Percentiles rank a stretch among this genome's conserved stretches.
Conservation (phyloP, 1,139 yeast genomes). For the Taiozyma sp. region DNA sequence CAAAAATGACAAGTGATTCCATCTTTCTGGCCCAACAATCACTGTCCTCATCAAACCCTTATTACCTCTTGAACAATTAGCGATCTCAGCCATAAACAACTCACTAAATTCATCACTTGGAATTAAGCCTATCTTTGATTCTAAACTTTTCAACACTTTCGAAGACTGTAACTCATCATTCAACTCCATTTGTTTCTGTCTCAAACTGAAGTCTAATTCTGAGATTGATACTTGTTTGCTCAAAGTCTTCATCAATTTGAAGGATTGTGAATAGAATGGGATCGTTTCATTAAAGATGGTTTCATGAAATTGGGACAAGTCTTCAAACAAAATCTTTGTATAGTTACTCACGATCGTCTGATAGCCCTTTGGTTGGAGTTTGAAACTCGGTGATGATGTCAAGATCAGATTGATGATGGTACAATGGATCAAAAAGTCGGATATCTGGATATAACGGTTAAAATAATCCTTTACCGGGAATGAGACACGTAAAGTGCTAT, state of each 20-base stretch:
- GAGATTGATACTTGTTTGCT: not conserved
- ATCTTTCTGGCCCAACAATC: not conserved
- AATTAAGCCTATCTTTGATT: not conserved
- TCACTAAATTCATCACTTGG: not conserved
- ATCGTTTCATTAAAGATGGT: conserved; percentile 12
- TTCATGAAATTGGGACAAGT: conserved; percentile 8
- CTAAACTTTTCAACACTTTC: not conserved
- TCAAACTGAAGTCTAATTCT: not conserved
- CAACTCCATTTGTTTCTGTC: not conserved
- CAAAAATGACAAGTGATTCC: not conserved
- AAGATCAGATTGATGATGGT: conserved; percentile 8
- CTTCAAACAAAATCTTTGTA: conserved; percentile 8
- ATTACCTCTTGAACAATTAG: not conserved
- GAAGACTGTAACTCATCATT: not conserved
- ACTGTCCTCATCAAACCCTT: not conserved
- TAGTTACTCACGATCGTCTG: conserved; percentile 9
- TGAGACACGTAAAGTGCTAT: conserved; percentile 12
- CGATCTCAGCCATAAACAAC: not conserved
- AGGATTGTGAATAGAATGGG: conserved; percentile 10
- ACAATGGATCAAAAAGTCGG: conserved; percentile 11
- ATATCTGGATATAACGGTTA: conserved; percentile 10
- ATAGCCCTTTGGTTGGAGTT: conserved; percentile 10
- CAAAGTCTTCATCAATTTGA: not conserved
- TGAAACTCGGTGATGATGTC: conserved; percentile 10
- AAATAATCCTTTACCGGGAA: conserved; percentile 13